phyloP scores from a whole-genome alignment of 2,329 filamentous ascomycete genomes.

The Colletotrichum navitas region DNA sequence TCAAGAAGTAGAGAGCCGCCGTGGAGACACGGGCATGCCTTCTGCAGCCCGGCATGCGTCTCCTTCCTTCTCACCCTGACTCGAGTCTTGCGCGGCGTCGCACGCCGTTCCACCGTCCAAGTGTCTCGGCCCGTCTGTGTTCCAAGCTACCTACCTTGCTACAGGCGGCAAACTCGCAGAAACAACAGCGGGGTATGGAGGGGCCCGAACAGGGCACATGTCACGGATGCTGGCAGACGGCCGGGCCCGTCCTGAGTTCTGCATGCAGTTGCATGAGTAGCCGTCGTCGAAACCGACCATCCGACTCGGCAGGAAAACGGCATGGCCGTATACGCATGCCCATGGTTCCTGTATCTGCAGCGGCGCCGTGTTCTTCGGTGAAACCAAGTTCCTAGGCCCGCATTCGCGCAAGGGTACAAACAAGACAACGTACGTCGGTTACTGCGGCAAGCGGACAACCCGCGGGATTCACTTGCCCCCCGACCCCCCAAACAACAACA shows the following conservation, averaged over 20 bases:
- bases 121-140: neutral
- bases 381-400: neutral
- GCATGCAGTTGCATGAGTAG: slow-evolving; percentile 21
- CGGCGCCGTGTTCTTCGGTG: neutral
- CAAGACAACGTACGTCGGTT: slow-evolving; percentile 3
- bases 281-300: neutral
- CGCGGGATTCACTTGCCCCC: slow-evolving; percentile 3
- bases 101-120: neutral
- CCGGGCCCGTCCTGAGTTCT: neutral
- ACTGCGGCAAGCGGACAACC: slow-evolving; percentile 33
- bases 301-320: slow-evolving; percentile 4
- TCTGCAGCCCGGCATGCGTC: slow-evolving; percentile 1
- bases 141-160: neutral
- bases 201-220: neutral
- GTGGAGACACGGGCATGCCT: neutral
- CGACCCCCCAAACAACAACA: neutral
- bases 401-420: slow-evolving; percentile 1
- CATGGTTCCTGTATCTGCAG: neutral
- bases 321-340: neutral
- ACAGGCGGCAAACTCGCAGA: slow-evolving; percentile 10
- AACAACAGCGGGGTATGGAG: neutral
- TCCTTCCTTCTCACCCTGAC: neutral
- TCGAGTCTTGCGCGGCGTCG: neutral
- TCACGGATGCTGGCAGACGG: neutral
- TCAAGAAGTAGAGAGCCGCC: slow-evolving; percentile 71